Base-by-base conservation (phyloP, 1,284 basidiomycete species). In the Tilletia caries region DNA sequence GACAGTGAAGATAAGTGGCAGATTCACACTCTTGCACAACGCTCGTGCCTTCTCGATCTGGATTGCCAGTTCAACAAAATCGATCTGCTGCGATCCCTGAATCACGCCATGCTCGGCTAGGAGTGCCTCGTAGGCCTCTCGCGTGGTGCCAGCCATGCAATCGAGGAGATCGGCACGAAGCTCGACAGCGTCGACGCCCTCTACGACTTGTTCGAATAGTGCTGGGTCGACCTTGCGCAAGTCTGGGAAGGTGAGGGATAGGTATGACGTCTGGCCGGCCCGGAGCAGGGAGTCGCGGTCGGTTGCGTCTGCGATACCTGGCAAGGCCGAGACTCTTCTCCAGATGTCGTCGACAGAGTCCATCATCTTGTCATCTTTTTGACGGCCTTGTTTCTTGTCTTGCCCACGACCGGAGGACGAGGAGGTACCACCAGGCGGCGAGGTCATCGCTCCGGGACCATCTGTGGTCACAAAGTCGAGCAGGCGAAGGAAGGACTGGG, bases 151-250 rank as follows among this genome's bases (percentile, higher is more conserved):
- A 2, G 20, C 18, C 27, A 70, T 20, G 37, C 62, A 70, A 37
- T 69, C 65, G n/a, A 70, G 44, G 37, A 70, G 34, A 58, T 72
- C 71, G 15, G 65, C 71, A n/a, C 71, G 68, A 18, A 72, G 54
- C 68, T 72, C 71, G n/a, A 72, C 13, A 4, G 69, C 68, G 54
- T 72, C 71, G 29, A 72, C 70, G 32, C 71, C 71, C 37, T 70
- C 64, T 3, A 67, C 41, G 15, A 72, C 67, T 27, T 50, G 29
- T 15, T 64, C 50, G 25, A 71, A 54, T 1, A 66, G 23, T 4
- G 46, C 44, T 3, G 65, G 64, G 20, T 33, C 29, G 10, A 70
- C 67, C 12, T 62, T 27, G 25, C 68, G 33, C 33, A 72, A 27
- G 37, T 72, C 71, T 25, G 71, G 64, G 29, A 72, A 71, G 18